Evolutionary conservation across 352 stramenopile genomes (phyloP).

Genomic region (Pythium coloratum): DNA sequence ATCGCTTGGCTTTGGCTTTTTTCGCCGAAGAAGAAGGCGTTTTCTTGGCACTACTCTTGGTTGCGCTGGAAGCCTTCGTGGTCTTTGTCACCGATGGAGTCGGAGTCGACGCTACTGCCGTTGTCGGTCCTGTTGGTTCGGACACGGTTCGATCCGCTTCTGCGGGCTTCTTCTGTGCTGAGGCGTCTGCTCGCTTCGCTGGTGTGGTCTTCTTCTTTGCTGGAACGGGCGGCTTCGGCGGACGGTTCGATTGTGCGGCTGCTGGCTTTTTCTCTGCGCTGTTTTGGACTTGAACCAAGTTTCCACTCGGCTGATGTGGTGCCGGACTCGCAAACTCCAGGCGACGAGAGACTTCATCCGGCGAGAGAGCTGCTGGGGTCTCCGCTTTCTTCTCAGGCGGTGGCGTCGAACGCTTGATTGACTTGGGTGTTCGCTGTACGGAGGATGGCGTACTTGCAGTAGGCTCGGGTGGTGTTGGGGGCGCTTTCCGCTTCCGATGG

Average conservation of each 20-base stretch:
- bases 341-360: constrained; percentile 25
- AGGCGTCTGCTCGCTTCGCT: background rate
- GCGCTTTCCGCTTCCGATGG: constrained; percentile 27
- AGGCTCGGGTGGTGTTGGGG: constrained; percentile 2
- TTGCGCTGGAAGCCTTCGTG: background rate
- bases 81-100: background rate
- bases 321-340: constrained; percentile 24
- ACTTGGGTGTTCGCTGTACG: background rate
- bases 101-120: background rate
- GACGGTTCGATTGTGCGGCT: background rate
- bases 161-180: background rate
- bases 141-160: background rate
- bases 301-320: background rate
- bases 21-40: constrained; percentile 6
- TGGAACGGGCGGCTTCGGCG: background rate
- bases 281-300: background rate
- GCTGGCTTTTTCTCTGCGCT: background rate
- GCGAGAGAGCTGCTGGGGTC: background rate
- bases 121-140: background rate
- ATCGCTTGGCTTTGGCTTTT: constrained; percentile 25
- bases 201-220: background rate
- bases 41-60: constrained; percentile 1
- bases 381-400: constrained; percentile 8
- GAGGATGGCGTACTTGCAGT: background rate
- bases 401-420: constrained; percentile 4